Base-by-base conservation (phyloP, 1,284 basidiomycete species). In the Ceratobasidium sp. region DNA sequence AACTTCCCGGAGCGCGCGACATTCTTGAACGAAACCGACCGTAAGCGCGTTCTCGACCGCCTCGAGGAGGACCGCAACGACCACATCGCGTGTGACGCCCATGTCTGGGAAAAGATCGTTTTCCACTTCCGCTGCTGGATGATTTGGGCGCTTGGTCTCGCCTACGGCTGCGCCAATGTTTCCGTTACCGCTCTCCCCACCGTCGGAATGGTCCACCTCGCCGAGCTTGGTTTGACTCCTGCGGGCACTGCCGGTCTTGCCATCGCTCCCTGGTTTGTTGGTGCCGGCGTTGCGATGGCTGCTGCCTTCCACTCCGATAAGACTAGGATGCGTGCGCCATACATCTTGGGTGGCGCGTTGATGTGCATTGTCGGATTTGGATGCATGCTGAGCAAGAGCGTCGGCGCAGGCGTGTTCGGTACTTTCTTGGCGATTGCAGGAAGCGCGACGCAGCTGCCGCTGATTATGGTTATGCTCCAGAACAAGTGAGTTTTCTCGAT, bases 381-480 rank as follows among this genome's bases (percentile, higher is more conserved):
- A 29, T 69, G 66, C 29, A 69, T 69, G 66, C n/a, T 69, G n/a
- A 69, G 53, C 66, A 56, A 36, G 31, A 69, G 44, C 33, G 66
- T 69, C 27, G 66, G 66, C 27, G 66, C 66, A 1, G 24, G 47
- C 15, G 66, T 69, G 33, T 69, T 69, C 31, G 66, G 66, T 11
- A 57, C 66, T 1, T 69, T 69, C 41, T 47, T 69, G 66, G n/a
- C 66, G 11, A 44, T 57, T 69, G 66, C 66, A 8, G 66, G 66
- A 27, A 69, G 66, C 41, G 66, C 66, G 19, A 59, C 66, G 1
- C 53, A 69, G 41, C 24, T 69, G 19, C 66, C 66, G 5, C 27
- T 69, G 41, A 69, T 69, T 36, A 69, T 69, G 66, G 66, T 69
- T 8, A 69, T 69, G 66, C 54, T 69, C 24, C 66, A 69, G 41